phyloP scores from a whole-genome alignment of 2,329 filamentous ascomycete species.

The Aspergillus caelatus region DNA sequence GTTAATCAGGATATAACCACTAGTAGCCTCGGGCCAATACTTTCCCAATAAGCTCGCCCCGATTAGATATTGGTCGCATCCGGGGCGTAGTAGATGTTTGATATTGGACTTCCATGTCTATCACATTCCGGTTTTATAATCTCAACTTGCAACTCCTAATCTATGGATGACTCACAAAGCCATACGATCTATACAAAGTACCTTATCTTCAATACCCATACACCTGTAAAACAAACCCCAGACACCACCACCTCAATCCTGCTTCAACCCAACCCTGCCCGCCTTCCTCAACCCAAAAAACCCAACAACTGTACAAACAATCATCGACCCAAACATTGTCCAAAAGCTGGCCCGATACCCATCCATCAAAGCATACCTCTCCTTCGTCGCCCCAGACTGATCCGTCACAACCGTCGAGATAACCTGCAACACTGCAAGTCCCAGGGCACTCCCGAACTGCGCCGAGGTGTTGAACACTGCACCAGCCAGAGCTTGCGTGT shows the following conservation, averaged over 20 bases:
- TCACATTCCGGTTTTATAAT: too few relatives aligned
- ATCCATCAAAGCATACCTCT: slow-evolving; percentile 47
- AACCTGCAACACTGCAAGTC: slow-evolving; percentile 55
- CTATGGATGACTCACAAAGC: too few relatives aligned
- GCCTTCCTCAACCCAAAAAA: slow-evolving; percentile 49
- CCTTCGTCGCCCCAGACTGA: slow-evolving; percentile 26
- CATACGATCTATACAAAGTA: too few relatives aligned
- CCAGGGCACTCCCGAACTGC: slow-evolving; percentile 59
- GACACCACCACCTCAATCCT: slow-evolving; percentile 16
- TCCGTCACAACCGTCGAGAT: slow-evolving; percentile 49
- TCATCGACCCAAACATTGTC: slow-evolving; percentile 53
- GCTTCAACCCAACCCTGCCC: slow-evolving; percentile 55
- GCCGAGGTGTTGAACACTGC: slow-evolving; percentile 63
- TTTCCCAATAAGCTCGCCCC: too few relatives aligned
- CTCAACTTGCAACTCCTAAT: too few relatives aligned
- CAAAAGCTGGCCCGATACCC: slow-evolving; percentile 59
- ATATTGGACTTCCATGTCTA: too few relatives aligned
- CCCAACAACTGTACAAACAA: slow-evolving; percentile 44
- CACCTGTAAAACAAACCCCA: too few relatives aligned
- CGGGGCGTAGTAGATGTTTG: too few relatives aligned
- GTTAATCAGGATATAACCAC: too few relatives aligned
- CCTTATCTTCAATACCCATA: too few relatives aligned
- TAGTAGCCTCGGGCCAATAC: too few relatives aligned
- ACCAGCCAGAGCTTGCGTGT: slow-evolving; percentile 62
- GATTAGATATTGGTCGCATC: too few relatives aligned